Evolutionary conservation across 495 filamentous ascomycete species (phyloP), one percentile per base, ranked within the genome.

Genomic region (Schizothecium vesticola): DNA sequence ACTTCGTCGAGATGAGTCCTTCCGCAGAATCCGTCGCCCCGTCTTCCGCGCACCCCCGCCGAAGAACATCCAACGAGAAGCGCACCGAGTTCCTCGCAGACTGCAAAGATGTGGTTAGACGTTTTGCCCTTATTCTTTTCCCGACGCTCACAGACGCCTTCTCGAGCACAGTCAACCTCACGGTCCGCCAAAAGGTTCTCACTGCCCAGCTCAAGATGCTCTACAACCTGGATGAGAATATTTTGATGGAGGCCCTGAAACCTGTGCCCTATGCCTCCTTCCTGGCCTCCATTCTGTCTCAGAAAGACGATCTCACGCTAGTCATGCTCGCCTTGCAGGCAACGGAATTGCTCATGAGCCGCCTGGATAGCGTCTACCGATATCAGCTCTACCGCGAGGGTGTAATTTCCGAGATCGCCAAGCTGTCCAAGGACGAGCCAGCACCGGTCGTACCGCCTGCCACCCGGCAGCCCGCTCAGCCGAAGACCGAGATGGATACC

Each of bases 301-400:
- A 98, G 74, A 91, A 96, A 75, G 96, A 99, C 71, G 92, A 98
- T 73, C 88, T 91, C 0, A 89, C 90, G 9, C 81, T 99, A 10
- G 94, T 98, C 16, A 91, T 92, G 43, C 89, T 85, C 71, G 95
- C 93, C 19, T 81, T 99, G 21, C 90, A 96, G 72, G 94, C 94
- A 57, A 89, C 93, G 1, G 93, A 98, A 76, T 80, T 98, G 2
- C 82, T 99, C 3, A 85, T 97, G 72, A 88, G 89, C 69, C 89
- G 96, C 19, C 79, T 98, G 12, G 91, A 92, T 60, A 80, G 88
- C 28, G 91, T 98, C 36, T 99, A 99, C 76, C 91, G 91, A 55
- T 92, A 97, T 73, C 96, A 98, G 71, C 96, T 99, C 73, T 95
- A 99, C 75, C 91, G 96, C 6, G 96, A 99, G 79, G 96, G 96